These are phyloP conservation scores for Colletotrichum sp. DNA, from an alignment of 2,329 filamentous ascomycete genomes.

Conservation along the genomic window DNA sequence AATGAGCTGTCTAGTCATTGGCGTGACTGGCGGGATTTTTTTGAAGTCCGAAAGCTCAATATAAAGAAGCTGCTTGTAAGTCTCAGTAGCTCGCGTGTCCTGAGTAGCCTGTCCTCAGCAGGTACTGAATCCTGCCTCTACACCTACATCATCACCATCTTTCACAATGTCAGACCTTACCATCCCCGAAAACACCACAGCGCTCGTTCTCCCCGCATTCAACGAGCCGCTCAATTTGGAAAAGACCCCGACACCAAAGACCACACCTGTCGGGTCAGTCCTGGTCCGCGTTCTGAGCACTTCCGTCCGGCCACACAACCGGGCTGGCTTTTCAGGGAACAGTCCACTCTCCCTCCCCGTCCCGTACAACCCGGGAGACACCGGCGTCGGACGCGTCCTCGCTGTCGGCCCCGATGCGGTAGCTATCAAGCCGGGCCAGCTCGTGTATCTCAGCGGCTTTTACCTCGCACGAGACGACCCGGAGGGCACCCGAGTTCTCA, in stretches of 20 bases:
- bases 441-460: conserved; percentile 36
- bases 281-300: background rate
- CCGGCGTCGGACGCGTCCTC: conserved; percentile 38
- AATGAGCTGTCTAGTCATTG: background rate
- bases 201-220: background rate
- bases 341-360: conserved; percentile 25
- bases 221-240: background rate
- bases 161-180: background rate
- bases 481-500: conserved; percentile 25
- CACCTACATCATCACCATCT: background rate
- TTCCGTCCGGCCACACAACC: background rate
- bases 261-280: background rate
- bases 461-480: conserved; percentile 34
- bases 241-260: background rate
- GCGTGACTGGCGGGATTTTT: background rate
- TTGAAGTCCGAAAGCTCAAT: background rate
- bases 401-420: conserved; percentile 37
- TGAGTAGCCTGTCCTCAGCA: background rate
- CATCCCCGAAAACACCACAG: background rate
- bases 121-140: background rate
- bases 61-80: background rate
- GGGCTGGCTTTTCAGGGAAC: background rate
- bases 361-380: conserved; percentile 36
- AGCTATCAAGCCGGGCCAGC: conserved; percentile 32
- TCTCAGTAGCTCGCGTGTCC: background rate